Conservation (phyloP, 2,329 filamentous ascomycete species). For the Pseudogymnoascus sp. region DNA sequence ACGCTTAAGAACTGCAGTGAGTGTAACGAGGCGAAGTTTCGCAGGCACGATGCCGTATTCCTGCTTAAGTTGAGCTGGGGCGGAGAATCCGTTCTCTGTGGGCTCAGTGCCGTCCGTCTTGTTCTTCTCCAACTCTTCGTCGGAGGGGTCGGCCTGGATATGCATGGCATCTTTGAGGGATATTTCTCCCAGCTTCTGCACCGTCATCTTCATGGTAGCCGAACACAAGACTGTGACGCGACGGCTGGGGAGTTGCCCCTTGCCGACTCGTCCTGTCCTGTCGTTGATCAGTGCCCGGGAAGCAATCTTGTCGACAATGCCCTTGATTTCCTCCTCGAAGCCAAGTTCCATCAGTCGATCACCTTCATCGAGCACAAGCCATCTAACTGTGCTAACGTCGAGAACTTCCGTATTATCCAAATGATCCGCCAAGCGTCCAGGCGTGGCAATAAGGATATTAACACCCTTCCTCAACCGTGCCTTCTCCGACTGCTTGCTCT, state of each 20-base stretch:
- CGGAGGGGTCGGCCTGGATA: slow-evolving; percentile 59
- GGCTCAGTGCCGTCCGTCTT: slow-evolving; percentile 40
- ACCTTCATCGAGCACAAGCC: slow-evolving; percentile 92
- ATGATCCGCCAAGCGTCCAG: slow-evolving; percentile 85
- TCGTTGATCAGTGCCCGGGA: slow-evolving; percentile 52
- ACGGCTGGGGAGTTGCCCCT: slow-evolving; percentile 61
- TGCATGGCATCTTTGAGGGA: slow-evolving; percentile 89
- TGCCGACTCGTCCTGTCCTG: slow-evolving; percentile 49
- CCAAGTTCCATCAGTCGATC: slow-evolving; percentile 98
- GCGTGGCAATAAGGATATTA: slow-evolving; percentile 93
- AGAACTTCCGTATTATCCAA: slow-evolving; percentile 85
- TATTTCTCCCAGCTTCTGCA: slow-evolving; percentile 88
- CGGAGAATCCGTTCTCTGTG: slow-evolving; percentile 56
- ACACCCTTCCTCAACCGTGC: slow-evolving; percentile 87
- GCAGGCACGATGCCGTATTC: slow-evolving; percentile 80
- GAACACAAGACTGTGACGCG: slow-evolving; percentile 88
- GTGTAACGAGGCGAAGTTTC: slow-evolving; percentile 82
- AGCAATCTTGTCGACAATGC: slow-evolving; percentile 74
- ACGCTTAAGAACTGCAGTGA: slow-evolving; percentile 76
- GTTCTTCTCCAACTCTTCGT: slow-evolving; percentile 44
- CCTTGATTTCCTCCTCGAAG: slow-evolving; percentile 88
- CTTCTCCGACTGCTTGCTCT: slow-evolving; percentile 75
- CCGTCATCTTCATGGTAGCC: slow-evolving; percentile 96
- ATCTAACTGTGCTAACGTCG: slow-evolving; percentile 80
- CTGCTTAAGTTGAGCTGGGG: slow-evolving; percentile 90